These are phyloP conservation scores for Cephalotrichum gorgonifer DNA, from an alignment of 2,329 filamentous ascomycete genomes.

Conservation along the genomic window DNA sequence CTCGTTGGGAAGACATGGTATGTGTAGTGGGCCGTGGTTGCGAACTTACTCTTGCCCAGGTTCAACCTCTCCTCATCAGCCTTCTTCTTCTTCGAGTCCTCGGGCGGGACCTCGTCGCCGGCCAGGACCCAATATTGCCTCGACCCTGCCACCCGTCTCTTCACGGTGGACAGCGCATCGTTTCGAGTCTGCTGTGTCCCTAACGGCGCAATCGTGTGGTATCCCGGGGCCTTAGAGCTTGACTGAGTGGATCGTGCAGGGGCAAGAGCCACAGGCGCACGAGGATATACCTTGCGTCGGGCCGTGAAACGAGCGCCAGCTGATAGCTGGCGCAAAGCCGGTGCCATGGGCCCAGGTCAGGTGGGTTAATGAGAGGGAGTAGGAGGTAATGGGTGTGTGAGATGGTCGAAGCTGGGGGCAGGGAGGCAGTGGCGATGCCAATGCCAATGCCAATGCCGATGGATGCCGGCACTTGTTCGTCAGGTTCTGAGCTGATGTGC, in stretches of 20 bases:
- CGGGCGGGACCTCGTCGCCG: background rate
- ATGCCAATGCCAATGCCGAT: too few relatives aligned
- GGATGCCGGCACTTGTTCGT: too few relatives aligned
- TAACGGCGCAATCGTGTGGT: background rate
- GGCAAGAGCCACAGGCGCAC: background rate
- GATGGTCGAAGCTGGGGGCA: too few relatives aligned
- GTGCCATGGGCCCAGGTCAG: background rate
- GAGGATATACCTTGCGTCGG: background rate
- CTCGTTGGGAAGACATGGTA: background rate
- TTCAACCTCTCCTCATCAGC: constrained; percentile 2
- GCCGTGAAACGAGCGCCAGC: background rate
- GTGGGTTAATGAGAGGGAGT: too few relatives aligned
- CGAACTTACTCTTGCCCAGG: constrained; percentile 1
- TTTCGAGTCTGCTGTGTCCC: background rate
- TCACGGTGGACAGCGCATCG: background rate
- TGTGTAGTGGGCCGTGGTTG: background rate
- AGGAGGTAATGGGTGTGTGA: too few relatives aligned
- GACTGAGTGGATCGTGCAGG: too few relatives aligned
- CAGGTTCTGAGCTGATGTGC: too few relatives aligned
- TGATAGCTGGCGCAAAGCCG: background rate
- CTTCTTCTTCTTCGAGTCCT: constrained; percentile 4
- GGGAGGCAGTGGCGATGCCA: too few relatives aligned
- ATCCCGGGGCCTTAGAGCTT: background rate
- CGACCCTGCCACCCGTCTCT: background rate
- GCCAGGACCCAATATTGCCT: constrained; percentile 1